Conservation (phyloP, 2,329 filamentous ascomycete species). For the Penicillium sp. region DNA sequence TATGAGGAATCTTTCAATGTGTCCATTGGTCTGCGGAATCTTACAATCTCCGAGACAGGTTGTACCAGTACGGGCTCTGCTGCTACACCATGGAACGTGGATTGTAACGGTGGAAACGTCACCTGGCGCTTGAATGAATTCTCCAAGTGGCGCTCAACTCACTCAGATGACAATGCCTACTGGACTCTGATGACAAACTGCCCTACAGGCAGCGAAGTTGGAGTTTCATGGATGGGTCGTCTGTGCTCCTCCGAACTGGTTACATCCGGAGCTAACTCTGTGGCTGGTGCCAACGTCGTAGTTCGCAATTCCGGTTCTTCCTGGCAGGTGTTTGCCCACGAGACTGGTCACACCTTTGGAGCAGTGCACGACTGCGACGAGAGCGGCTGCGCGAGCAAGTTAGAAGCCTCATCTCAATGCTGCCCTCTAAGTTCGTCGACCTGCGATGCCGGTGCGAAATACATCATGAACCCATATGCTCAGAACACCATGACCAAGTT, state of each 20-base stretch:
- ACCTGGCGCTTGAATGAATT: conserved; percentile 80
- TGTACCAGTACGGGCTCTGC: conserved; percentile 69
- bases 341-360: conserved; percentile 90
- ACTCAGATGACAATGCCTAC: conserved; percentile 78
- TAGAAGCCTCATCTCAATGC: conserved; percentile 65
- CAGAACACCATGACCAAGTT: conserved; percentile 70
- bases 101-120: conserved; percentile 61
- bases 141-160: conserved; percentile 79
- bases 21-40: conserved; percentile 80
- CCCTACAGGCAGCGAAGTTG: conserved; percentile 78
- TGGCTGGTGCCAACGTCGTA: conserved; percentile 86
- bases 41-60: conserved; percentile 71
- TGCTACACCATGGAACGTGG: conserved; percentile 78
- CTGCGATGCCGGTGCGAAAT: conserved; percentile 75
- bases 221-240: conserved; percentile 89
- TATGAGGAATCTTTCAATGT: conserved; percentile 95
- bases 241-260: conserved; percentile 64
- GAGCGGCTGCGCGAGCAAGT: conserved; percentile 63
- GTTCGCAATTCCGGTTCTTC: conserved; percentile 76
- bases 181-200: conserved; percentile 88
- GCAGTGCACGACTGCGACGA: conserved; percentile 88
- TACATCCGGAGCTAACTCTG: conserved; percentile 60
- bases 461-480: conserved; percentile 96
- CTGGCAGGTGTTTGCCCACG: conserved; percentile 96
- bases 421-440: conserved; percentile 68